Base-by-base conservation (phyloP, 495 filamentous ascomycete species). In the Patellaria atrata region DNA sequence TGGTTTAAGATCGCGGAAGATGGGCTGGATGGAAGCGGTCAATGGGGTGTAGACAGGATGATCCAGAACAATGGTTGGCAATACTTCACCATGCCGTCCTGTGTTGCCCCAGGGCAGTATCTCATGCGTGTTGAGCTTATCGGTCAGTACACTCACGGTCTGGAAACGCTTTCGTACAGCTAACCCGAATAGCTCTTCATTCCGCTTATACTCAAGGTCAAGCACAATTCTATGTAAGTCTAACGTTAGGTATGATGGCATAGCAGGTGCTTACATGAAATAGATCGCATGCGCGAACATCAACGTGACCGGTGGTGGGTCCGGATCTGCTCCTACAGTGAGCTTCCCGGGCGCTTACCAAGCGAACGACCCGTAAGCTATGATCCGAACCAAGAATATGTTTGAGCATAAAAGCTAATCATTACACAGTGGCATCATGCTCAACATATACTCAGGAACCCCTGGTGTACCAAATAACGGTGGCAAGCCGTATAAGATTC, bases 291-390 rank as follows among this genome's bases (percentile, higher is more conserved):
- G 68, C 43, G 69, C 68, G 4, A 65, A 71, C 52, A 65, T 73
- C 51, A 66, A 62, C 39, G 56, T 71, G 14, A 51, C 57, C 13
- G 61, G 65, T 30, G 55, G 54, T 17, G 65, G 68, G 25, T 51
- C 52, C 18, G 59, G 60, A 30, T 48, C 48, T 3, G 62, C 61
- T 0, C 51, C 54, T 21, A 71, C 68, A 5, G 65, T 73, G 25
- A 60, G 55, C 49, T 63, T 73, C 50, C 71, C 70, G 3, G 68
- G 70, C 19, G 63, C 62, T 13, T 70, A 69, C 51, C 47, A 53
- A 46, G 48, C 60, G 26, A 60, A 37, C 35, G 60, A 71, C 50
- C 62, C 67, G 9, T 35, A 25, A 35, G 32, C 24, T 1, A 10
- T n/a, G n/a, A n/a, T n/a, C n/a, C n/a, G n/a, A n/a, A n/a, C 12